Percentiles rank a stretch among this genome's conserved stretches.
These are phyloP conservation scores for Cystobasidium slooffiae DNA, from an alignment of 1,284 basidiomycete species.

Conservation along the genomic window DNA sequence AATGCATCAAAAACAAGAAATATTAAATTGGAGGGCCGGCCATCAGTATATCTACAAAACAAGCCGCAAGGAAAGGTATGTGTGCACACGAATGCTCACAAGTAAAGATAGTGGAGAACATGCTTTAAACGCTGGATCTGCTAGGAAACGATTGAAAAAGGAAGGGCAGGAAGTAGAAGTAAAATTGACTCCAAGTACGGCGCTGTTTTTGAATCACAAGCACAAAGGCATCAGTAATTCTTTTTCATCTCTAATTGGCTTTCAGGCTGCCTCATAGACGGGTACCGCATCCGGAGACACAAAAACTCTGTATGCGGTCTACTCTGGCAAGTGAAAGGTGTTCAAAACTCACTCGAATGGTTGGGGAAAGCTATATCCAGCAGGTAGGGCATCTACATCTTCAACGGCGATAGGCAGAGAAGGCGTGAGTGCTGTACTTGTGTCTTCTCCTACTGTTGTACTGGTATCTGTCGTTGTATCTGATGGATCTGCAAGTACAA, in stretches of 20 bases:
- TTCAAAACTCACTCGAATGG: conserved; percentile 47
- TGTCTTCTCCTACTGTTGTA: background rate
- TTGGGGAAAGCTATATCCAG: conserved; percentile 44
- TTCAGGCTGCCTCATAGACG: background rate
- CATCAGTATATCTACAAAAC: too few species aligned
- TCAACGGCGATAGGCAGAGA: background rate
- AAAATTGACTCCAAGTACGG: conserved; percentile 51
- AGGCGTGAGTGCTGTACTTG: background rate
- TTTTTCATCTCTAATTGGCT: background rate
- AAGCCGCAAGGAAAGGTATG: background rate
- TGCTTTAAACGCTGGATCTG: conserved; percentile 47
- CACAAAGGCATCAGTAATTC: background rate
- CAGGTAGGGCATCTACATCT: conserved; percentile 35
- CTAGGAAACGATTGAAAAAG: conserved; percentile 51
- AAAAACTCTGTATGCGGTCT: too few species aligned
- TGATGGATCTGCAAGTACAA: conserved; percentile 1
- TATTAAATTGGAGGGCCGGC: too few species aligned
- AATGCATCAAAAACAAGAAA: background rate
- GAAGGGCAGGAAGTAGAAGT: conserved; percentile 49
- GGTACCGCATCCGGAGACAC: too few species aligned
- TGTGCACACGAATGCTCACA: conserved; percentile 1
- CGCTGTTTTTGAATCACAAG: conserved; percentile 34
- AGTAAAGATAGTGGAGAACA: conserved; percentile 52
- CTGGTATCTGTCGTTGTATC: background rate
- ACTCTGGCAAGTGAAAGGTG: background rate